Percentiles rank a stretch among this genome's conserved stretches.
These are phyloP conservation scores for Podospora tetraspora DNA, from an alignment of 495 filamentous ascomycete species.

Conservation along the genomic window DNA sequence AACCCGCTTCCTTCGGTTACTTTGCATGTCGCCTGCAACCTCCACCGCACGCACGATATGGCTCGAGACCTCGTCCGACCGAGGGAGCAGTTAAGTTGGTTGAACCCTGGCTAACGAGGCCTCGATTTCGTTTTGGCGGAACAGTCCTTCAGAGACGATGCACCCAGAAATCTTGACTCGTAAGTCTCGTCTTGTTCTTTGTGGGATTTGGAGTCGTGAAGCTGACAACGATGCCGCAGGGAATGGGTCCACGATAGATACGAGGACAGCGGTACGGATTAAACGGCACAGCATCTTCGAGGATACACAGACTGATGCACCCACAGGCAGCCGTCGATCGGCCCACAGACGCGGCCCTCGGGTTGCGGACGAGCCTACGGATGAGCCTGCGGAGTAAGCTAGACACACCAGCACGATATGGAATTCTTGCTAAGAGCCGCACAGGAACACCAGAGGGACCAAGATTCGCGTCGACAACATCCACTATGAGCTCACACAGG, in stretches of 20 bases:
- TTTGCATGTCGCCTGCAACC: slow-evolving; percentile 27
- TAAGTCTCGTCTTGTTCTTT: slow-evolving; percentile 27
- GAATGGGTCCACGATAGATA: slow-evolving; percentile 92
- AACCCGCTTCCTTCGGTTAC: slow-evolving; percentile 22
- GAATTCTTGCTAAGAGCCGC: neutral
- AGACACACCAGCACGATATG: neutral
- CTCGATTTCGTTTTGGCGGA: slow-evolving; percentile 24
- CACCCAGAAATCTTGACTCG: slow-evolving; percentile 48
- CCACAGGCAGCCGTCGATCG: slow-evolving; percentile 28
- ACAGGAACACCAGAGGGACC: slow-evolving; percentile 50
- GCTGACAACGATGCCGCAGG: slow-evolving; percentile 37
- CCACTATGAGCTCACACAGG: slow-evolving; percentile 87
- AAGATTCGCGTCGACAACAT: slow-evolving; percentile 86
- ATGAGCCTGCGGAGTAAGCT: neutral
- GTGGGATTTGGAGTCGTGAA: neutral
- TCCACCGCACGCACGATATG: slow-evolving; percentile 22
- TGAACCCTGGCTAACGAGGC: slow-evolving; percentile 32
- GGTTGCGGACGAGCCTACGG: neutral
- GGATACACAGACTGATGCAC: slow-evolving; percentile 21
- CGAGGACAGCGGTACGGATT: slow-evolving; percentile 54
- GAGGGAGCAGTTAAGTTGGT: slow-evolving; percentile 22
- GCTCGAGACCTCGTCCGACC: slow-evolving; percentile 30
- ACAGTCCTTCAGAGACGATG: slow-evolving; percentile 48
- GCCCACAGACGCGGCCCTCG: slow-evolving; percentile 21
- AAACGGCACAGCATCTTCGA: neutral